Conservation (phyloP, 2,329 filamentous ascomycete genomes). For the Diplocarpon rosae region DNA sequence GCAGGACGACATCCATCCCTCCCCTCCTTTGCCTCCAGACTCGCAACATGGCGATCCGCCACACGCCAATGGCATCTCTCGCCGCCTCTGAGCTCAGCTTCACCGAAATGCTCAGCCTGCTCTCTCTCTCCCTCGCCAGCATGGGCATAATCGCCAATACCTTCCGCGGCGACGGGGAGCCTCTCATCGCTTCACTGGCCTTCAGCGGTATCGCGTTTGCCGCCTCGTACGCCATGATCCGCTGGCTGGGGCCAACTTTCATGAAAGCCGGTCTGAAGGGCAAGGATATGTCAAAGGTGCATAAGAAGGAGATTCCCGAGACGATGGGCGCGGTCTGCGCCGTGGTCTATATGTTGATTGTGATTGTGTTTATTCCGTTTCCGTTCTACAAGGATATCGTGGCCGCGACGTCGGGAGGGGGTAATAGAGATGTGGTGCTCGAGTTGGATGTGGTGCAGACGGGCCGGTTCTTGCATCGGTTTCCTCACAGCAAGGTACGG, state of each 20-base stretch:
- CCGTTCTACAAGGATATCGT: conserved; percentile 98
- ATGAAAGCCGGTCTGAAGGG: conserved; percentile 82
- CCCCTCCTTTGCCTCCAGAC: background rate
- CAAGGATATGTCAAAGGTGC: conserved; percentile 72
- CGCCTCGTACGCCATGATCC: conserved; percentile 72
- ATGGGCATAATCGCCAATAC: conserved; percentile 68
- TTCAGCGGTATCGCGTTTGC: conserved; percentile 79
- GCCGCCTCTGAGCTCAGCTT: conserved; percentile 34
- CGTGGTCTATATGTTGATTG: conserved; percentile 76
- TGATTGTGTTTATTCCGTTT: conserved; percentile 92
- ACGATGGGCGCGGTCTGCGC: conserved; percentile 94
- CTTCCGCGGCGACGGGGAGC: conserved; percentile 72
- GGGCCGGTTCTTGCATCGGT: conserved; percentile 78
- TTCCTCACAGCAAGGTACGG: conserved; percentile 82
- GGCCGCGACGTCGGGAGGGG: conserved; percentile 83
- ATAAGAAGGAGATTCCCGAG: conserved; percentile 74
- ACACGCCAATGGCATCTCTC: conserved; percentile 5
- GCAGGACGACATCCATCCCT: background rate
- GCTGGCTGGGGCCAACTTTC: conserved; percentile 87
- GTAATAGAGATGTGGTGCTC: conserved; percentile 77
- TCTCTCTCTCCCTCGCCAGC: conserved; percentile 55
- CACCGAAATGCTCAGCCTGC: conserved; percentile 40
- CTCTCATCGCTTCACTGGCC: conserved; percentile 77
- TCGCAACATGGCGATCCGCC: conserved; percentile 6
- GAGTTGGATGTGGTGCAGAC: conserved; percentile 40